A percentile compares a stretch with the other conserved stretches of the same genome.
These are phyloP conservation scores for Mucor sp. DNA, from an alignment of 371 early-diverging fungal species.

Conservation along the genomic window DNA sequence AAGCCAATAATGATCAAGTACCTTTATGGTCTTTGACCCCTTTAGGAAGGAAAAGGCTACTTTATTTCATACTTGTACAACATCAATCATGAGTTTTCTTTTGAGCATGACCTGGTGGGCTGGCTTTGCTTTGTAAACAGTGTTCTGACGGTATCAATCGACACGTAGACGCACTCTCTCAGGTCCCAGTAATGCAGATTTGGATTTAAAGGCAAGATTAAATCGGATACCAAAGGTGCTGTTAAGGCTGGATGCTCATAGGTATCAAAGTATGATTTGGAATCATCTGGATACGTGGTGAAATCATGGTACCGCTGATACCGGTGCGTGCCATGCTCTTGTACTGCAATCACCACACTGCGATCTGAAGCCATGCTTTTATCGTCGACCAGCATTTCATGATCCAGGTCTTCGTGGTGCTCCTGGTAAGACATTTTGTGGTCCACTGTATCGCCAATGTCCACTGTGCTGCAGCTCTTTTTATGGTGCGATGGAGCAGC, in stretches of 20 bases:
- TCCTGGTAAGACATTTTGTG: not conserved
- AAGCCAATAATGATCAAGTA: slow-evolving; percentile 10
- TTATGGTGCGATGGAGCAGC: not conserved
- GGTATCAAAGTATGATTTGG: slow-evolving; percentile 19
- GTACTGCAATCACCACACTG: not conserved
- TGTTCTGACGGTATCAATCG: slow-evolving; percentile 3
- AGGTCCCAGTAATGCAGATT: slow-evolving; percentile 21
- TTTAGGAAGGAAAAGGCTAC: slow-evolving; percentile 2
- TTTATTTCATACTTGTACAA: not conserved
- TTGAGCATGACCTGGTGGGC: not conserved
- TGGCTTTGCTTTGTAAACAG: not conserved
- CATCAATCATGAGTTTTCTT: slow-evolving; percentile 3
- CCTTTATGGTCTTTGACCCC: slow-evolving; percentile 13
- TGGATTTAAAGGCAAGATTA: slow-evolving; percentile 22
- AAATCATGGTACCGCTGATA: slow-evolving; percentile 13
- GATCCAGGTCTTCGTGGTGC: not conserved
- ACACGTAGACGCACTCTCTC: slow-evolving; percentile 23
- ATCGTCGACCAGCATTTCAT: not conserved
- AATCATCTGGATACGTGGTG: slow-evolving; percentile 26
- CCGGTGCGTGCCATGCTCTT: not conserved
- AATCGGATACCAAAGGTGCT: slow-evolving; percentile 16
- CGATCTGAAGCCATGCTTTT: not conserved
- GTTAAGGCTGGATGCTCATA: slow-evolving; percentile 36
- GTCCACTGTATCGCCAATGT: not conserved
- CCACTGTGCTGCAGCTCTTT: slow-evolving; percentile 1